A percentile compares a stretch with the other conserved stretches of the same genome.
phyloP scores from a whole-genome alignment of 495 filamentous ascomycete genomes.

The Annulohypoxylon maeteangense region DNA sequence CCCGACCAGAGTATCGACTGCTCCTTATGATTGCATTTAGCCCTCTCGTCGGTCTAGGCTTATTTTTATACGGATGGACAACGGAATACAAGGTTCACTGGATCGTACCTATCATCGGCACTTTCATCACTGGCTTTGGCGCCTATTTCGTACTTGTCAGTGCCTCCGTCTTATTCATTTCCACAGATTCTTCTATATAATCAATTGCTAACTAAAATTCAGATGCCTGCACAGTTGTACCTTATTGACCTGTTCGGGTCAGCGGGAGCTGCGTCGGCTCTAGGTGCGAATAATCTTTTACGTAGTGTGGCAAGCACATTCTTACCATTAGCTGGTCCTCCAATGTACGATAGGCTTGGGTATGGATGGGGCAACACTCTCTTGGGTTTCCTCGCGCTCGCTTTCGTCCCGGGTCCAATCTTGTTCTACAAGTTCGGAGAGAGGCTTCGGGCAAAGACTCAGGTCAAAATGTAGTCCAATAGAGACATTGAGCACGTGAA shows the following conservation, averaged over 20 bases:
- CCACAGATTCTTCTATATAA: neutral
- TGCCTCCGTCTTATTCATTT: conserved; percentile 32
- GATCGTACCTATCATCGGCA: conserved; percentile 60
- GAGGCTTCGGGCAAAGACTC: neutral
- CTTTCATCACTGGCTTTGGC: conserved; percentile 55
- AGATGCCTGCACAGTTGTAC: conserved; percentile 50
- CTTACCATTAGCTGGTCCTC: conserved; percentile 64
- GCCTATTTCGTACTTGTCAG: conserved; percentile 32
- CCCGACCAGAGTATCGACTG: conserved; percentile 24
- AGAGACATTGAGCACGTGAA: neutral
- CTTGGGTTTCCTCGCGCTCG: conserved; percentile 65
- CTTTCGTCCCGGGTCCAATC: conserved; percentile 56
- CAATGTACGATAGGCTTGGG: conserved; percentile 64
- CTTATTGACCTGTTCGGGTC: conserved; percentile 60
- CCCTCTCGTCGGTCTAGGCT: conserved; percentile 16
- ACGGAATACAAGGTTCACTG: conserved; percentile 42
- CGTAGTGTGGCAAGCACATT: conserved; percentile 59
- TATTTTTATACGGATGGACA: conserved; percentile 55
- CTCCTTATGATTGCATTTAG: conserved; percentile 22
- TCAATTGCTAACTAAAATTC: neutral
- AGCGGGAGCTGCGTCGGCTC: conserved; percentile 53
- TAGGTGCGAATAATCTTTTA: conserved; percentile 16
- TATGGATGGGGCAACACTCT: conserved; percentile 67
- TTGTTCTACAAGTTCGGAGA: conserved; percentile 47
- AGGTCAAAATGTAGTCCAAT: neutral